A percentile compares a stretch with the other conserved stretches of the same genome.
Conservation (phyloP, 208 protist species). For the Crithidia expoeki region DNA sequence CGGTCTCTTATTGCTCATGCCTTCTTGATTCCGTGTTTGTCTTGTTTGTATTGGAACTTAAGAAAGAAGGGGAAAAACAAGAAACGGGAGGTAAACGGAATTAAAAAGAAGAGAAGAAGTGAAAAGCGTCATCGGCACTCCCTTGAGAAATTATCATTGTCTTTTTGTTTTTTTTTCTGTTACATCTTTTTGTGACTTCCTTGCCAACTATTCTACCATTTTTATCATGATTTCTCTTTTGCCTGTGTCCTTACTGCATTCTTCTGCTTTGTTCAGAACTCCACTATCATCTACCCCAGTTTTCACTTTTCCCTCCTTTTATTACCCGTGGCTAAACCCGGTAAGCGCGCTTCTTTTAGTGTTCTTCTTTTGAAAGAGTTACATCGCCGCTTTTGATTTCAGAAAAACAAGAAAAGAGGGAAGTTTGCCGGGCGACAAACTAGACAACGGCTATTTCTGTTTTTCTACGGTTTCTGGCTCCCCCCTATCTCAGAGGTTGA, state of each 20-base stretch:
- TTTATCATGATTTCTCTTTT: not conserved
- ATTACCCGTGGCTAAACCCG: no score
- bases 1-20: not conserved
- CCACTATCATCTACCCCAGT: no score
- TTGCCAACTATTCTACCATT: not conserved
- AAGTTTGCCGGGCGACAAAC: no score
- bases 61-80: not conserved
- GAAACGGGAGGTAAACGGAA: not conserved
- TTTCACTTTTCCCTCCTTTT: no score
- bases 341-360: no score
- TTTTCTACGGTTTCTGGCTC: no score
- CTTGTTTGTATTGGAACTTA: not conserved
- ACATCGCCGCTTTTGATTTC: no score
- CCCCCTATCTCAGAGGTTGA: no score
- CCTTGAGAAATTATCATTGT: not conserved
- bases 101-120: not conserved
- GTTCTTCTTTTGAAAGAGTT: no score
- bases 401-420: no score
- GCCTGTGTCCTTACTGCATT: not conserved
- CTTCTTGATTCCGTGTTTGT: not conserved
- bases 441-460: no score
- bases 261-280: not conserved
- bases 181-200: not conserved
- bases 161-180: not conserved
- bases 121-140: not conserved